Evolutionary conservation across 2,329 filamentous ascomycete genomes (phyloP).

Genomic region (Epichloe amarillans): DNA sequence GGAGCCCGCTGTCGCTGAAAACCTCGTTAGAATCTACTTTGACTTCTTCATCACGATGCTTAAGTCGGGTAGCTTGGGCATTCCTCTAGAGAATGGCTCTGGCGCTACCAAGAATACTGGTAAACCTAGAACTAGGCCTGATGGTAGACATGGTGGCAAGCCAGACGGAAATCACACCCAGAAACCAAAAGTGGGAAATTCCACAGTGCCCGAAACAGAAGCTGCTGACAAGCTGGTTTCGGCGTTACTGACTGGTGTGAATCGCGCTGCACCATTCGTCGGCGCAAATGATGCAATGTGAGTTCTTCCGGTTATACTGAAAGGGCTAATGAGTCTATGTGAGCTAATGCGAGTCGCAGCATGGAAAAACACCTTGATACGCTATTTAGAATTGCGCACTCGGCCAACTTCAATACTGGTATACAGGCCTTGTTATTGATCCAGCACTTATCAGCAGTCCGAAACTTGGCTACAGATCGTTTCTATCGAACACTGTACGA

Average conservation of each 20-base stretch:
- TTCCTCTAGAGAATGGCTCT: conserved; percentile 32
- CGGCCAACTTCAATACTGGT: conserved; percentile 96
- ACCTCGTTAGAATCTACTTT: conserved; percentile 84
- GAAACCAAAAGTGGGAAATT: conserved; percentile 5
- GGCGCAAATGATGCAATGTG: conserved; percentile 64
- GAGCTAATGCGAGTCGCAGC: conserved; percentile 24
- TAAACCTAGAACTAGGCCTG: conserved; percentile 15
- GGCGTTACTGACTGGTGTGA: conserved; percentile 83
- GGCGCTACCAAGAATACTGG: conserved; percentile 11
- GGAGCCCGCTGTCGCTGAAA: conserved; percentile 68
- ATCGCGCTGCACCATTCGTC: conserved; percentile 88
- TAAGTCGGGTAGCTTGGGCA: conserved; percentile 38
- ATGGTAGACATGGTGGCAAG: conserved; percentile 9
- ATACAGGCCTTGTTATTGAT: conserved; percentile 92
- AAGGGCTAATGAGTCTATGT: neutral
- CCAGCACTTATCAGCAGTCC: conserved; percentile 73
- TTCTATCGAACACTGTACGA: conserved; percentile 96
- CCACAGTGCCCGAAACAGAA: conserved; percentile 48
- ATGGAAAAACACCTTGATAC: conserved; percentile 86
- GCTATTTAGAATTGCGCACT: conserved; percentile 90
- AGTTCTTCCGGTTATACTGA: conserved; percentile 14
- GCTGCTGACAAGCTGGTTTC: conserved; percentile 79
- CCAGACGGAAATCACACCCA: conserved; percentile 3
- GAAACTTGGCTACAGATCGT: conserved; percentile 71
- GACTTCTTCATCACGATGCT: conserved; percentile 72